A percentile compares a stretch with the other conserved stretches of the same genome.
Conservation (phyloP, 2,329 filamentous ascomycete genomes). For the Nigrograna mackinnonii region DNA sequence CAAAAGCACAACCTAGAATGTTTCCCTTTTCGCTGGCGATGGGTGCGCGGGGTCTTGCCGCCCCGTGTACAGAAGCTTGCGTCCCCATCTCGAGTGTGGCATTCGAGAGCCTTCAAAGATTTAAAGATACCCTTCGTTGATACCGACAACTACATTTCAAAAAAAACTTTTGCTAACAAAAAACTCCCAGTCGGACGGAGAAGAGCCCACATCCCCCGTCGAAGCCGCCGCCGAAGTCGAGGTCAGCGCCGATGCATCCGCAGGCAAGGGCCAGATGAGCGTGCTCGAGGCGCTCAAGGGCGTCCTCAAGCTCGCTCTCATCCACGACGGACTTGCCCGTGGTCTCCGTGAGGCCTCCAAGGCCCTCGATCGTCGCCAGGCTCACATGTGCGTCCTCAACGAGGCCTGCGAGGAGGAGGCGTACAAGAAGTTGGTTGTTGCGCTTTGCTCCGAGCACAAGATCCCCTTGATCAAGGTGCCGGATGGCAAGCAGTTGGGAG, state of each 20-base stretch:
- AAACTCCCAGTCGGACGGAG: conserved; percentile 92
- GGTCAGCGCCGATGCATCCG: conserved; percentile 85
- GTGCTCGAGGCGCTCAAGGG: conserved; percentile 98
- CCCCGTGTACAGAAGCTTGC: no score
- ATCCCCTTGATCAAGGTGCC: conserved; percentile 99
- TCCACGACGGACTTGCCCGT: conserved; percentile 99
- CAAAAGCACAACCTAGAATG: no score
- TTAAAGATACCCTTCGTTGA: no score
- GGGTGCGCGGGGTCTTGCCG: no score
- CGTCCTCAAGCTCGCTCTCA: conserved; percentile 96
- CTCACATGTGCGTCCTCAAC: conserved; percentile 99
- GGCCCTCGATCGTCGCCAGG: conserved; percentile 97
- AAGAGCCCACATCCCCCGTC: conserved; percentile 88
- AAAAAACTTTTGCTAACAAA: no score
- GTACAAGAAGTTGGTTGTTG: conserved; percentile 99
- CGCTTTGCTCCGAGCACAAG: conserved; percentile 99
- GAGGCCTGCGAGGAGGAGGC: conserved; percentile 99
- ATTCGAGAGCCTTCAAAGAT: no score
- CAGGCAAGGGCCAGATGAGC: conserved; percentile 87
- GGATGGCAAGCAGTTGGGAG: conserved; percentile 98
- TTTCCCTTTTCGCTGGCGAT: no score
- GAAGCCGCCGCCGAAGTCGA: conserved; percentile 88
- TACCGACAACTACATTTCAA: no score
- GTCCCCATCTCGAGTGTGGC: no score
- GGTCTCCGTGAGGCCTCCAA: conserved; percentile 98